Evolutionary conservation across 139 green algal species (phyloP).

Genomic region (Tetraselmis chui): DNA sequence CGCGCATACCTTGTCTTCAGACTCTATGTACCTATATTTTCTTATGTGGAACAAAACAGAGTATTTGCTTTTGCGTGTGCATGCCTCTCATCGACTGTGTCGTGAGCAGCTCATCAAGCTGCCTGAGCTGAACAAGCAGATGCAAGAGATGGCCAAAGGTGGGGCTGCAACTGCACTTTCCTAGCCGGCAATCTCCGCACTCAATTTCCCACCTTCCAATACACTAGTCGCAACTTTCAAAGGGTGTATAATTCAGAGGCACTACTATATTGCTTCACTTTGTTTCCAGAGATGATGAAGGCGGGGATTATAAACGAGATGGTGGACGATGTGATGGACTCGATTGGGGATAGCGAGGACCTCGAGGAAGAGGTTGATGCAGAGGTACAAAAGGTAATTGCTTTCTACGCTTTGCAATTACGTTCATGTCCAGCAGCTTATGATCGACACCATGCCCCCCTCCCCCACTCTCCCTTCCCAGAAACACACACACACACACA

Average conservation of each 20-base stretch:
- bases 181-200: neutral
- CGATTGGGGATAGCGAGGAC: conserved; percentile 36
- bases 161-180: neutral
- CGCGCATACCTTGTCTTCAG: too few species aligned
- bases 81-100: neutral
- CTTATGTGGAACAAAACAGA: too few species aligned
- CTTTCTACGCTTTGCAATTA: too few species aligned
- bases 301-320: conserved; percentile 47
- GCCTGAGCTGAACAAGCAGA: conserved; percentile 18
- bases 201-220: too few species aligned
- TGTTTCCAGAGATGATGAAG: neutral
- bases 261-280: too few species aligned
- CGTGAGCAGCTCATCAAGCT: conserved; percentile 22
- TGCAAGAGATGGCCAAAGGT: conserved; percentile 36
- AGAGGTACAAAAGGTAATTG: conserved; percentile 34
- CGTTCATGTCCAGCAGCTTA: conserved; percentile 3
- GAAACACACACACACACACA: neutral
- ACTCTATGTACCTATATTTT: too few species aligned
- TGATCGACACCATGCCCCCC: neutral
- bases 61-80: neutral
- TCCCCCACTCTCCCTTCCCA: too few species aligned
- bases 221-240: too few species aligned
- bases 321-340: conserved; percentile 28
- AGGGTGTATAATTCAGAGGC: neutral
- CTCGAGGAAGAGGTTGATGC: conserved; percentile 41